Percentiles rank a stretch among this genome's conserved stretches.
Conservation (phyloP, 1,284 basidiomycete genomes). For the Agaricales sp. region DNA sequence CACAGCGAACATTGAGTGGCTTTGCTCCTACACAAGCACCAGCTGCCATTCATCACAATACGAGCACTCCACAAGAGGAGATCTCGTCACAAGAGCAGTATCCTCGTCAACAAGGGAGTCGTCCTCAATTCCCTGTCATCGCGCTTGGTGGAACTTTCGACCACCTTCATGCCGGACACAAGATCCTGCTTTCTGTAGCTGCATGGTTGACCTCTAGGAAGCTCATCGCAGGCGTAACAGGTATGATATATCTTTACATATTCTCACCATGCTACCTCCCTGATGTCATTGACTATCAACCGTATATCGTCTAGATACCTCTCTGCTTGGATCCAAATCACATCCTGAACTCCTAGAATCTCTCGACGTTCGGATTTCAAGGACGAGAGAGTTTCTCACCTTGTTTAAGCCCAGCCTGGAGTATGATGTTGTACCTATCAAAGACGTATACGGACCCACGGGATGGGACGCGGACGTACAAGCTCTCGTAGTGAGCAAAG, state of each 20-base stretch:
- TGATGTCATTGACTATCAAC: background rate
- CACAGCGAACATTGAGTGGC: constrained; percentile 4
- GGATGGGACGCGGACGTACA: constrained; percentile 77
- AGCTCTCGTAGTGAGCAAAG: constrained; percentile 78
- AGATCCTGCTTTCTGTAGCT: constrained; percentile 90
- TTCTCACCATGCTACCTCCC: too few species aligned
- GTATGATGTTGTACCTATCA: constrained; percentile 61
- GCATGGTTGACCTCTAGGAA: constrained; percentile 73
- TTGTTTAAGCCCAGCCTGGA: constrained; percentile 56
- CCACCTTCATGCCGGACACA: constrained; percentile 95
- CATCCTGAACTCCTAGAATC: constrained; percentile 65
- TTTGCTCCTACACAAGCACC: background rate
- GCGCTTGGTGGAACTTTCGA: constrained; percentile 80
- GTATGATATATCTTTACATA: constrained; percentile 27
- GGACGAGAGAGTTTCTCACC: constrained; percentile 53
- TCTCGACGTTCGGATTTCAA: constrained; percentile 42
- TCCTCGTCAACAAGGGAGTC: background rate
- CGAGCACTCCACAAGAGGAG: constrained; percentile 1
- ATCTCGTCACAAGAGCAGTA: constrained; percentile 4
- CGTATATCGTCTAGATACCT: constrained; percentile 40
- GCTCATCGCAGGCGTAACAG: constrained; percentile 85
- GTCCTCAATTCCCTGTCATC: constrained; percentile 38
- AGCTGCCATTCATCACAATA: constrained; percentile 6
- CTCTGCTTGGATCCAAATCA: constrained; percentile 67
- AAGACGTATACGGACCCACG: constrained; percentile 85